Evolutionary conservation across 2,329 filamentous ascomycete species (phyloP), one percentile per base, ranked within the genome.

Genomic region (Alternaria ethzedia): DNA sequence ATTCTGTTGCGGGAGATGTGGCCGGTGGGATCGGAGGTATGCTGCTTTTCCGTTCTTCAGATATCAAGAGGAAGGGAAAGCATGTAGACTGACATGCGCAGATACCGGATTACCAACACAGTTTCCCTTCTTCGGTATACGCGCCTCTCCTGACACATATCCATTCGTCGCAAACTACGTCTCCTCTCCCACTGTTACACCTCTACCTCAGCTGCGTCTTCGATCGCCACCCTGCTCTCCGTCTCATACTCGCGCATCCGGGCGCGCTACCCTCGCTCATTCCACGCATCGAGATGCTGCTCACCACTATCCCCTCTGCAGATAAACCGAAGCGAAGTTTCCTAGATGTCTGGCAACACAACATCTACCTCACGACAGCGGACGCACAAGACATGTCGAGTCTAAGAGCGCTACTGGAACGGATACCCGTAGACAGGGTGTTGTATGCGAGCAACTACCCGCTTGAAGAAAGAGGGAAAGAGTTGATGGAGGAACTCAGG

Each of bases 401-500:
- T 83, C 6, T 89, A 76, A 80, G 80, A n/a, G 76, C 76, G 32
- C 59, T 83, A 50, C 64, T 82, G 54, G 72, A 81, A 59, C 83
- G 82, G 7, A 86, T 82, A 2, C 79, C 77, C 17, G 78, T 82
- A n/a, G 85, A 87, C 23, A 80, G 80, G 13, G 81, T 89, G 1
- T 59, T 89, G 70, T 88, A 85, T 69, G 87, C 84, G 63, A 83
- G 88, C 10, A 86, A 88, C 68, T 88, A 88, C 67, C 87, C 87
- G 0, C 87, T 88, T 54, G 81, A 81, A 46, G 78, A 77, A 52
- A 87, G 83, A 62, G 86, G 86, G 0, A 72, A 80, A 26, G 77
- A 75, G 9, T 87, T 85, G 67, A 77, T 88, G 57, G 70, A 81
- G 54, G 83, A 86, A 63, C 71, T 89, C 45, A 78, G 80, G 59